These are phyloP conservation scores for Podospora tetraspora DNA, from an alignment of 495 filamentous ascomycete species.

Conservation along the genomic window DNA sequence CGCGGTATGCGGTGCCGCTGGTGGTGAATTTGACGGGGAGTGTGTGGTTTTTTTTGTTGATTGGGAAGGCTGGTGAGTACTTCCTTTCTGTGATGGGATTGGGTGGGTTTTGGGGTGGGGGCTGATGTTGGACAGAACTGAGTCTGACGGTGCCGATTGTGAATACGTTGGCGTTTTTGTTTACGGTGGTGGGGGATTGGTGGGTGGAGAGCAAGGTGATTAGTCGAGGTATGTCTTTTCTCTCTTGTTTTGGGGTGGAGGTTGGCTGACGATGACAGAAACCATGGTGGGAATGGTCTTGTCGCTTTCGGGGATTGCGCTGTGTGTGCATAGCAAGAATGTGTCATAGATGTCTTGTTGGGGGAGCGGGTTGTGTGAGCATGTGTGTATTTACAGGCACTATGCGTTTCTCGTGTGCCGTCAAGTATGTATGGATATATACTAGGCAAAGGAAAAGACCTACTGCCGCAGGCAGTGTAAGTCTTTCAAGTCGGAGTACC, in stretches of 20 bases:
- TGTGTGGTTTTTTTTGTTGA: constrained; percentile 94
- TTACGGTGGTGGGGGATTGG: constrained; percentile 94
- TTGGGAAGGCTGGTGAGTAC: constrained; percentile 82
- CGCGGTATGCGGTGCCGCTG: constrained; percentile 78
- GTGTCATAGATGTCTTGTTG: background rate
- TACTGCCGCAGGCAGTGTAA: constrained; percentile 7
- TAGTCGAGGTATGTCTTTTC: constrained; percentile 53
- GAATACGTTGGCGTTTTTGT: constrained; percentile 89
- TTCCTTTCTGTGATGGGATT: background rate
- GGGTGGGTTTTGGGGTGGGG: background rate
- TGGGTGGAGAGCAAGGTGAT: constrained; percentile 89
- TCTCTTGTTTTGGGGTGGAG: no score
- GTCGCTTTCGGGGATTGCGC: constrained; percentile 74
- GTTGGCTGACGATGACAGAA: constrained; percentile 44
- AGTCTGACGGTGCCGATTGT: constrained; percentile 92
- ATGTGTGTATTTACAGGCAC: background rate
- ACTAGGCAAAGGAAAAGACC: background rate
- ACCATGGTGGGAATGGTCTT: constrained; percentile 85
- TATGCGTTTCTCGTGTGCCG: background rate
- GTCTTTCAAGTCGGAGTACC: background rate
- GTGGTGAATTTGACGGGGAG: constrained; percentile 89
- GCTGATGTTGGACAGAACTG: constrained; percentile 53
- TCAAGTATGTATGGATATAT: background rate
- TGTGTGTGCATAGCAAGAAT: constrained; percentile 72
- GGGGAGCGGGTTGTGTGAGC: background rate